Evolutionary conservation across 2,329 filamentous ascomycete genomes (phyloP), one percentile per base, ranked within the genome.

Genomic region (Epichloe sibirici): DNA sequence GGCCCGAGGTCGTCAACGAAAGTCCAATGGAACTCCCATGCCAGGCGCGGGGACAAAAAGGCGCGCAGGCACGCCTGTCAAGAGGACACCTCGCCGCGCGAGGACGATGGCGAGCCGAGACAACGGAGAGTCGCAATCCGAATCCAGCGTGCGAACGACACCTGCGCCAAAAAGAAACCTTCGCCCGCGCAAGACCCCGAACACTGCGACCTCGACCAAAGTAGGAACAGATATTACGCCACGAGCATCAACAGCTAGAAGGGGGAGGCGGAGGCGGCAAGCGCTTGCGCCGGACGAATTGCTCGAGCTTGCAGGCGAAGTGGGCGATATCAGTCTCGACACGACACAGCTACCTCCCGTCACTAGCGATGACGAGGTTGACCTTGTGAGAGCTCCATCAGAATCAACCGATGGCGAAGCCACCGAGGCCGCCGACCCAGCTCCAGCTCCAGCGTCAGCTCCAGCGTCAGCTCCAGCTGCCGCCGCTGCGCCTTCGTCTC

Each of bases 11-110:
- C 70, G 75, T 13, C 74, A 73, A 35, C 72, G 74, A 45, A 74
- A 71, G 51, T 71, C 71, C 31, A 76, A 77, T 53, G 76, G 73
- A 5, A 81, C 77, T 3, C 78, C 78, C 2, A 68, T 73, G 56
- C 73, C 75, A 1, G 64, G 61, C 46, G 64, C 66, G 15, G 62
- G 66, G 12, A 68, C 63, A 3, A 76, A 72, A 56, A 74, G 74
- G 58, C 70, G 71, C 54, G 69, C 73, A 7, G 71, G 65, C 11
- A 76, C 75, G 2, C 75, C 75, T 4, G 65, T 70, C 17, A 63
- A 60, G 49, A 67, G 65, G 48, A 66, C 63, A 1, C 62, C 69
- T 25, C 61, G 66, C 40, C 63, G 65, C 25, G 60, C 64, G 45
- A 70, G 69, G 31, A 65, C 57, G 13, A 54, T 61, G 51, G 63